Evolutionary conservation across 257 asterid genomes (phyloP).

Genomic region (Lycium ferocissimum): DNA sequence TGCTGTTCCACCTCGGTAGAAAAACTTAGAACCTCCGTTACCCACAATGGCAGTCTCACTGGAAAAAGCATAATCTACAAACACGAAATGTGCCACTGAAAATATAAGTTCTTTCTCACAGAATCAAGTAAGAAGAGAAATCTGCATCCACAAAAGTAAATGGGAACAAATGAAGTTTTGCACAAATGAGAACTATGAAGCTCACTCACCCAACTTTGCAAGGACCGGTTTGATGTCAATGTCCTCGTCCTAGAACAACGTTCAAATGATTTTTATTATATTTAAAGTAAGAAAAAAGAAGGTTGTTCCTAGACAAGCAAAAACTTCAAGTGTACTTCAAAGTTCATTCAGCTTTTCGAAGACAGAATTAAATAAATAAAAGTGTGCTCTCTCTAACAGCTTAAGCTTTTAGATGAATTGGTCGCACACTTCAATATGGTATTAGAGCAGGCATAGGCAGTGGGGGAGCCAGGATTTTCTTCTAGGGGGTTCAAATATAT

Average conservation of each 20-base stretch:
- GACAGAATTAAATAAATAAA: neutral
- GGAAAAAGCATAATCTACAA: constrained; percentile 68
- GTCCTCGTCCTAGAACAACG: constrained; percentile 65
- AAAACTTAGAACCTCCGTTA: constrained; percentile 56
- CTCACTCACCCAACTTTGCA: constrained; percentile 75
- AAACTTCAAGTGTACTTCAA: constrained; percentile 22
- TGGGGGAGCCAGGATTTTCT: no score
- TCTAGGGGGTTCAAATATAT: no score
- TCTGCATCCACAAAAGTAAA: neutral
- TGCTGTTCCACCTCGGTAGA: constrained; percentile 48
- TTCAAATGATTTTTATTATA: constrained; percentile 45
- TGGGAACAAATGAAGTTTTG: neutral
- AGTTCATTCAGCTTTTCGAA: constrained; percentile 9
- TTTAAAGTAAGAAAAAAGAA: constrained; percentile 10
- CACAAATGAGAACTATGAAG: constrained; percentile 16
- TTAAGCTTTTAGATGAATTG: neutral
- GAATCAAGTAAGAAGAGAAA: neutral
- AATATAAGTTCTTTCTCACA: constrained; percentile 20
- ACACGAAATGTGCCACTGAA: constrained; percentile 30
- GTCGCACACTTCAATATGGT: neutral
- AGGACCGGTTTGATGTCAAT: constrained; percentile 68
- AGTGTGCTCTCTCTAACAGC: neutral
- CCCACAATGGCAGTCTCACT: constrained; percentile 72
- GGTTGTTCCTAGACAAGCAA: constrained; percentile 23
- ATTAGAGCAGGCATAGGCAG: constrained; percentile 3